phyloP scores from a whole-genome alignment of 108 stramenopile genomes.

The Skeletonema costatum region DNA sequence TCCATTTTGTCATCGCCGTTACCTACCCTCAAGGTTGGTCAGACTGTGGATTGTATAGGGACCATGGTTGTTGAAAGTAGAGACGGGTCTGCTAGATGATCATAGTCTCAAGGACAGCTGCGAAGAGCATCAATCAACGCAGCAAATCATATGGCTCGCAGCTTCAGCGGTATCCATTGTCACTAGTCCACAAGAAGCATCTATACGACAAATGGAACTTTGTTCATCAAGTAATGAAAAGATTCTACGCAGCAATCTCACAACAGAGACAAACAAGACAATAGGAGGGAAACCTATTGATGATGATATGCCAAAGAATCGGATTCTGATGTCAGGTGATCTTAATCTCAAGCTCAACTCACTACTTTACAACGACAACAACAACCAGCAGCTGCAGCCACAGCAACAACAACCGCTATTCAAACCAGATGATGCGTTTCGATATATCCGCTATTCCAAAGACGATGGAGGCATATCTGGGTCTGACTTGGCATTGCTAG shows the following conservation, averaged over 20 bases:
- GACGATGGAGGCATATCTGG: conserved; percentile 36
- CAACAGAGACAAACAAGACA: background rate
- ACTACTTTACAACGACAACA: conserved; percentile 15
- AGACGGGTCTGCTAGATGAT: background rate
- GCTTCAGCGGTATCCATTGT: conserved; percentile 38
- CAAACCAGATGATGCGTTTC: conserved; percentile 38
- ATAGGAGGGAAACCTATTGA: background rate
- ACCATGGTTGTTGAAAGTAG: conserved; percentile 15
- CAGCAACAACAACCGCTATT: conserved; percentile 7
- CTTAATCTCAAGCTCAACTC: conserved; percentile 35
- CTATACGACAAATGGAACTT: conserved; percentile 41
- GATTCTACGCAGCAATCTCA: background rate
- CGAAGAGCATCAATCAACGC: background rate
- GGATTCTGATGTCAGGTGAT: conserved; percentile 25
- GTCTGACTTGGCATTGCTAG: conserved; percentile 31
- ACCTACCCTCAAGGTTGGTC: conserved; percentile 25
- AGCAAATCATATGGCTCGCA: conserved; percentile 14
- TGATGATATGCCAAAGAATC: conserved; percentile 23
- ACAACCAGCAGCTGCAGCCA: conserved; percentile 1
- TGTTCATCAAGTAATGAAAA: conserved; percentile 10
- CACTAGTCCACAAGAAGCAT: conserved; percentile 32
- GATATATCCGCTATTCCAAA: conserved; percentile 35
- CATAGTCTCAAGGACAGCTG: background rate
- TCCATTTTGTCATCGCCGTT: conserved; percentile 15
- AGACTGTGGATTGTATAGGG: conserved; percentile 48